These are phyloP conservation scores for Moniliophthora roreri DNA, from an alignment of 1,284 basidiomycete species.

Conservation along the genomic window DNA sequence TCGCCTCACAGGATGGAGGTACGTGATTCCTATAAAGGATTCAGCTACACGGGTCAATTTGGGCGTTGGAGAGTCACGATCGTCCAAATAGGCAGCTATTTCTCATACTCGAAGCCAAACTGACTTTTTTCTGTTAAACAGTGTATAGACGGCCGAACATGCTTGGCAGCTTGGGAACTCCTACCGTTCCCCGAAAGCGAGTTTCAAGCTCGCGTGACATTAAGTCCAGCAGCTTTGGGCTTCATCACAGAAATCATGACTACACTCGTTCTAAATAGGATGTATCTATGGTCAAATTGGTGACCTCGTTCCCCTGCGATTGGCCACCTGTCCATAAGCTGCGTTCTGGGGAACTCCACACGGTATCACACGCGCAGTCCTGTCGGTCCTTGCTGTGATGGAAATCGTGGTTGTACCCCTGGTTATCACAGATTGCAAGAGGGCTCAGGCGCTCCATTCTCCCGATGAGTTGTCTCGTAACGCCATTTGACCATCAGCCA, in stretches of 20 bases:
- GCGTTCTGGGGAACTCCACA: no score
- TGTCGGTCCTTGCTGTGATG: no score
- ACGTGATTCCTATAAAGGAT: conserved; percentile 19
- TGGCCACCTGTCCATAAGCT: neutral
- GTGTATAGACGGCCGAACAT: conserved; percentile 59
- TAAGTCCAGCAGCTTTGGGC: conserved; percentile 53
- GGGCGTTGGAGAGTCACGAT: conserved; percentile 1
- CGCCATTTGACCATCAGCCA: no score
- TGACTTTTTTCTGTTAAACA: conserved; percentile 24
- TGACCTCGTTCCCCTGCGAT: conserved; percentile 8
- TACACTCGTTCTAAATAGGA: conserved; percentile 65
- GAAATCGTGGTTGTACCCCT: no score
- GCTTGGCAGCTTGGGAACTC: conserved; percentile 63
- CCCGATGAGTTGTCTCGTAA: no score
- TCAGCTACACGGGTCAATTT: conserved; percentile 3
- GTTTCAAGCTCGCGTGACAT: conserved; percentile 57
- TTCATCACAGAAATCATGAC: conserved; percentile 73
- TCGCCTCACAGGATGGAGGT: conserved; percentile 65
- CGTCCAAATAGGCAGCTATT: neutral
- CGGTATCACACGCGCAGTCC: no score
- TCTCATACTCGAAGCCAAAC: neutral
- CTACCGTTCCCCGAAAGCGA: conserved; percentile 48
- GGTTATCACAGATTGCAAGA: no score
- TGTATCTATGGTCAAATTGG: conserved; percentile 60
- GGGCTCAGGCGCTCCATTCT: no score